Base-by-base conservation (phyloP, 169 alveolate species). In the Toxoplasma gondii region DNA sequence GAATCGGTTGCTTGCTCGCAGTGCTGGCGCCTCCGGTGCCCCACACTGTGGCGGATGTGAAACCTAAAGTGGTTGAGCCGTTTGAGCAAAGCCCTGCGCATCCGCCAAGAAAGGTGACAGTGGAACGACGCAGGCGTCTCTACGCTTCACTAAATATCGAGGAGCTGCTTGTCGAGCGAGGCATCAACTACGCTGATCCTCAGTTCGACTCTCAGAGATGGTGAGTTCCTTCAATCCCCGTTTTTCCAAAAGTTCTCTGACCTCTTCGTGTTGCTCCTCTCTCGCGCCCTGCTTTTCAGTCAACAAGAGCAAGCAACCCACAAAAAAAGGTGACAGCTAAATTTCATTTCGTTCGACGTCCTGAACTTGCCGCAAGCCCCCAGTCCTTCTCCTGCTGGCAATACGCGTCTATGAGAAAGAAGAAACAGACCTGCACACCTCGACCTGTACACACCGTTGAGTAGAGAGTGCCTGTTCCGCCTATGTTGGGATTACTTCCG, bases 71-170 rank as follows among this genome's bases (percentile, higher is more conserved):
- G 34, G 91, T 98, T 94, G 99, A 98, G 94, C 98, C 99, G 36
- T 98, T 94, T 94, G 97, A 95, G 87, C 98, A 98, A 4, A 97
- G 97, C 41, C 98, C 98, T 53, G 99, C 98, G 16, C 96, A 98
- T 88, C 98, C 98, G 16, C 99, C 99, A 34, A 96, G 99, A 83
- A 96, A 97, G 94, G 99, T 98, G 39, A 98, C 98, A 86, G 98
- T 98, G 39, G 99, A 98, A 90, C 96, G 99, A 82, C 39, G 88
- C 45, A 74, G 91, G 45, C 58, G 93, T 41, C 92, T 82, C 34
- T 93, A 96, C 92, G 98, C 98, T 27, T 97, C 99, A 24, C 96
- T 97, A 49, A 96, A 97, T 84, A 97, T 98, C n/a, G 98, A 97
- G 95, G 97, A 98, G 54, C 94, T 98, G 31, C 96, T 98, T 29